A percentile compares a stretch with the other conserved stretches of the same genome.
Conservation (phyloP, 2,329 filamentous ascomycete genomes). For the Fusarium domesticum region DNA sequence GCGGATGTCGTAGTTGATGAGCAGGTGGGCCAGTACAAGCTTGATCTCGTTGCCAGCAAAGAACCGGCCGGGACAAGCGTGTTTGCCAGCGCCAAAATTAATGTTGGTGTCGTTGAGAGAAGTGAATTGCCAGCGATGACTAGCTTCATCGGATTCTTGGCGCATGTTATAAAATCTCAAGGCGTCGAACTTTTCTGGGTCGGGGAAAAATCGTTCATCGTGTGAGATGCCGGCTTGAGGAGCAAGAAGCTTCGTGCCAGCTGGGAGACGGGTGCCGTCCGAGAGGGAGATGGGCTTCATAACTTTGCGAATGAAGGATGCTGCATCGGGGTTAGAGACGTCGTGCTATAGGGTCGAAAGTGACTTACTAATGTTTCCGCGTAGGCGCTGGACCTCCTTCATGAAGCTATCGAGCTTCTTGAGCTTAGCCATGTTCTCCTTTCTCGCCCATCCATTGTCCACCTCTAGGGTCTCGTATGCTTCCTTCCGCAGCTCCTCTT, state of each 20-base stretch:
- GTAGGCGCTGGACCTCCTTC: slow-evolving; percentile 41
- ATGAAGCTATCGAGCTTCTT: slow-evolving; percentile 50
- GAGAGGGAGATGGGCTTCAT: slow-evolving; percentile 44
- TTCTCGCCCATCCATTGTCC: slow-evolving; percentile 41
- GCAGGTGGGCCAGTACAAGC: slow-evolving; percentile 40
- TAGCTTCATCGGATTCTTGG: slow-evolving; percentile 37
- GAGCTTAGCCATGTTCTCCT: slow-evolving; percentile 43
- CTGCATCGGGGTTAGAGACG: slow-evolving; percentile 28
- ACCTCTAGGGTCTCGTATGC: slow-evolving; percentile 41
- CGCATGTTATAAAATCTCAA: slow-evolving; percentile 48
- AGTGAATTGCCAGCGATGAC: slow-evolving; percentile 43
- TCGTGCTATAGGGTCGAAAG: not conserved
- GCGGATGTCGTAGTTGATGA: slow-evolving; percentile 44
- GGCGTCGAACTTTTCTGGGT: slow-evolving; percentile 46
- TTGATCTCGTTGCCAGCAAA: slow-evolving; percentile 48
- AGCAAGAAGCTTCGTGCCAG: slow-evolving; percentile 42
- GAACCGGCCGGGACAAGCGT: slow-evolving; percentile 49
- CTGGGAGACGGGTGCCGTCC: slow-evolving; percentile 43
- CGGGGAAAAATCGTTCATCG: slow-evolving; percentile 40
- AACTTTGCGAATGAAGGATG: slow-evolving; percentile 46
- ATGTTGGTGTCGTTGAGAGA: slow-evolving; percentile 42
- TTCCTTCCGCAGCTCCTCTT: slow-evolving; percentile 49
- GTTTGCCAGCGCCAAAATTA: slow-evolving; percentile 47
- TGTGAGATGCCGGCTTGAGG: slow-evolving; percentile 41
- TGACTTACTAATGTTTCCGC: slow-evolving; percentile 42